phyloP scores from a whole-genome alignment of 257 asterid genomes.

The Primulina tabacum region DNA sequence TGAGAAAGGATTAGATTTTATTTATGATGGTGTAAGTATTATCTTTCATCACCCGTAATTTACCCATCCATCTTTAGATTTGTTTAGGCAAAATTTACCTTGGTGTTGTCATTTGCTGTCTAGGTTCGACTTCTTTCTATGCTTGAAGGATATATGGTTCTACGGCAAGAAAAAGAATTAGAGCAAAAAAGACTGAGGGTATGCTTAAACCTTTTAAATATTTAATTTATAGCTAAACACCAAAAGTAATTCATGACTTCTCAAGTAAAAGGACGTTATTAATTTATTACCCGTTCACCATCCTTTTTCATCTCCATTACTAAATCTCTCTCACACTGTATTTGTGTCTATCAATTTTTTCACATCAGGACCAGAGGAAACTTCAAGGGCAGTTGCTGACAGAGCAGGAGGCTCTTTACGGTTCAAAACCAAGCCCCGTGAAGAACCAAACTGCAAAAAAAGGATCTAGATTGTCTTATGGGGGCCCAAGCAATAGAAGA shows the following conservation, averaged over 20 bases:
- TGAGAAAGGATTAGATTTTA: constrained; percentile 72
- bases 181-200: constrained; percentile 93
- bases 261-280: not conserved
- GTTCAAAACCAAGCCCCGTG: constrained; percentile 66
- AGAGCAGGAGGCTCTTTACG: constrained; percentile 58
- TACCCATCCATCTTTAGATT: constrained; percentile 1
- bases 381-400: constrained; percentile 57
- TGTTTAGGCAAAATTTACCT: not conserved
- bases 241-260: not conserved
- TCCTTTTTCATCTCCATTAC: constrained; percentile 7
- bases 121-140: constrained; percentile 80
- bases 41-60: constrained; percentile 5
- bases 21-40: constrained; percentile 81
- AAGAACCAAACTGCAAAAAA: constrained; percentile 57
- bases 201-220: constrained; percentile 14
- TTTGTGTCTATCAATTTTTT: not conserved
- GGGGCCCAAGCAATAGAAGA: constrained; percentile 49
- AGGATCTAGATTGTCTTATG: constrained; percentile 52
- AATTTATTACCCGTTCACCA: not conserved
- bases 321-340: constrained; percentile 15
- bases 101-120: constrained; percentile 24
- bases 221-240: constrained; percentile 12
- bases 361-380: constrained; percentile 77
- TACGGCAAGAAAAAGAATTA: constrained; percentile 81
- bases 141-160: constrained; percentile 69